Evolutionary conservation across 495 filamentous ascomycete species (phyloP).

Genomic region (Neurospora intermedia): DNA sequence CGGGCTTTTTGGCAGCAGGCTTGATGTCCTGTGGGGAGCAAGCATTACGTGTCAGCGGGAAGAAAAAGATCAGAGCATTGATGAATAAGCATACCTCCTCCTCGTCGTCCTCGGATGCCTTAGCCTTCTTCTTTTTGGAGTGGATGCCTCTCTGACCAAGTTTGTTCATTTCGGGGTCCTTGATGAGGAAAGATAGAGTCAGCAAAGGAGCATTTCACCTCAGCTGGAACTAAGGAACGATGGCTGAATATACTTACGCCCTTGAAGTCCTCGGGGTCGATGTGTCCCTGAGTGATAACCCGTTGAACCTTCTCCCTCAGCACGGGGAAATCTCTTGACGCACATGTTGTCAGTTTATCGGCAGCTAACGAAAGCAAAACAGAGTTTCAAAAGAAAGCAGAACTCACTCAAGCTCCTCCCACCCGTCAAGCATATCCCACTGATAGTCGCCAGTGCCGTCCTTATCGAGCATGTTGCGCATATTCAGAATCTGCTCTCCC

Average conservation of each 20-base stretch:
- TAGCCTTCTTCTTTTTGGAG: constrained; percentile 31
- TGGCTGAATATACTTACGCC: constrained; percentile 44
- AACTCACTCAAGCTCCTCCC: constrained; percentile 51
- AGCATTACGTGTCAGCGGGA: not conserved
- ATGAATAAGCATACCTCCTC: constrained; percentile 15
- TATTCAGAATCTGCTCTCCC: constrained; percentile 46
- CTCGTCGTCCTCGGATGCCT: constrained; percentile 17
- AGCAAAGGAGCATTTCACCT: not conserved
- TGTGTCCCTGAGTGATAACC: constrained; percentile 58
- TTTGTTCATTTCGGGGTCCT: constrained; percentile 62
- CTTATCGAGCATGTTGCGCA: constrained; percentile 34
- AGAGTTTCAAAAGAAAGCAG: not conserved
- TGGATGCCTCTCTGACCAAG: constrained; percentile 54
- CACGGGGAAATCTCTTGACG: constrained; percentile 28
- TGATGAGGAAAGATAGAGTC: constrained; percentile 1
- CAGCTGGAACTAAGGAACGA: not conserved
- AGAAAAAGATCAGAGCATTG: not conserved
- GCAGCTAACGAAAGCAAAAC: too few relatives aligned
- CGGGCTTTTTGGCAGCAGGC: constrained; percentile 22
- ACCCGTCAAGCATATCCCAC: constrained; percentile 52
- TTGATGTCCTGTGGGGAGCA: constrained; percentile 13
- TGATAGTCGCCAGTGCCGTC: constrained; percentile 27
- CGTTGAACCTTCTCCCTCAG: constrained; percentile 50
- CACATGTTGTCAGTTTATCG: not conserved
- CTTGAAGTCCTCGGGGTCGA: constrained; percentile 68